Conservation (phyloP, 306 rosid species). For the Dalbergia oliveri region DNA sequence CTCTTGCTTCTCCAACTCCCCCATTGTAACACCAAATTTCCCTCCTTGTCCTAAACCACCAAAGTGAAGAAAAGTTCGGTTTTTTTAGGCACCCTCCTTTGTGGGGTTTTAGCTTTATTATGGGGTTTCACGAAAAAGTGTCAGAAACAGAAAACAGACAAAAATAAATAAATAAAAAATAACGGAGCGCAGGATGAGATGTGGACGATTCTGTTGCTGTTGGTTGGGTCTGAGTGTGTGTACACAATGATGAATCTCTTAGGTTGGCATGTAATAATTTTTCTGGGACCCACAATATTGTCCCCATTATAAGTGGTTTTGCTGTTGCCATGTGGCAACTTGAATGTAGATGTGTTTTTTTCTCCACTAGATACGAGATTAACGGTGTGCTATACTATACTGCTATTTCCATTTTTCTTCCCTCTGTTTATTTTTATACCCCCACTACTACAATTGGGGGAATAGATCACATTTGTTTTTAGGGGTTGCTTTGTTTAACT, state of each 20-base stretch:
- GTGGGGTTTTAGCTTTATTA: constrained; percentile 5
- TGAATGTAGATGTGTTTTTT: constrained; percentile 10
- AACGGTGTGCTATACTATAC: background rate
- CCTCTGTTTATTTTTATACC: background rate
- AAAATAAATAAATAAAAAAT: background rate
- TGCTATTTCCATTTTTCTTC: background rate
- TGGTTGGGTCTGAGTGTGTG: constrained; percentile 27
- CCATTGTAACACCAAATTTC: constrained; percentile 45
- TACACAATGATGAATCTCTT: constrained; percentile 35
- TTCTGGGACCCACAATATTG: constrained; percentile 33
- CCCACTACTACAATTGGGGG: background rate
- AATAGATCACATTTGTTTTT: constrained; percentile 17
- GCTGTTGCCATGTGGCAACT: constrained; percentile 51
- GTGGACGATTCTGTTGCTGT: constrained; percentile 17
- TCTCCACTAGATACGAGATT: background rate
- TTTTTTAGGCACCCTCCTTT: constrained; percentile 1
- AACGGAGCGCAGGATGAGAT: constrained; percentile 40
- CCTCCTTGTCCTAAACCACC: background rate
- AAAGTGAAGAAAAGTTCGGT: background rate
- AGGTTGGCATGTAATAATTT: constrained; percentile 54
- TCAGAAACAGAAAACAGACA: background rate
- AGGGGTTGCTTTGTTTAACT: background rate
- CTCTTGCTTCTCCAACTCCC: constrained; percentile 76
- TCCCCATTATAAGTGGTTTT: constrained; percentile 25
- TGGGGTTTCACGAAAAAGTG: constrained; percentile 14